A percentile compares a stretch with the other conserved stretches of the same genome.
Evolutionary conservation across 495 filamentous ascomycete genomes (phyloP).

Genomic region (Chaetomium fimeti): DNA sequence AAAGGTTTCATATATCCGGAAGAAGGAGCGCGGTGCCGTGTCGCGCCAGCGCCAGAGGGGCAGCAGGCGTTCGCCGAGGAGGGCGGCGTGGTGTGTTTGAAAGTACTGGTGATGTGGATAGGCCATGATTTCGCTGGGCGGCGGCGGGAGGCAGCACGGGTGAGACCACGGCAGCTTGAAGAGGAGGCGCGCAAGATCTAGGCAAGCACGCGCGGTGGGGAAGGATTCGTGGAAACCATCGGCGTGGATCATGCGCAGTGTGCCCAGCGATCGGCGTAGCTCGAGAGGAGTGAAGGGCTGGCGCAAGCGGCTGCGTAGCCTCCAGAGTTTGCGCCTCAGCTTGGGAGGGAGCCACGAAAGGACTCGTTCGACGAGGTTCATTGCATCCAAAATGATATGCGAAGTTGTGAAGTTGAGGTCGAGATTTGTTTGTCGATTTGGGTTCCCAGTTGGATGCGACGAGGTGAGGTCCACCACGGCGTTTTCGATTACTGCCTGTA

Average conservation of each 20-base stretch:
- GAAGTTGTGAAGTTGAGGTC: conserved; percentile 12
- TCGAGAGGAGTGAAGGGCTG: conserved; percentile 10
- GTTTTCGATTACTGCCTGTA: no score
- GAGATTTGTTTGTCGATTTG: background rate
- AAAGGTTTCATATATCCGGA: conserved; percentile 7
- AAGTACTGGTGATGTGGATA: conserved; percentile 10
- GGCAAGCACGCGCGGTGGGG: conserved; percentile 15
- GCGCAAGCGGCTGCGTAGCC: conserved; percentile 2
- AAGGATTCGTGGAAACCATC: conserved; percentile 11
- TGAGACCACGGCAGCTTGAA: conserved; percentile 13
- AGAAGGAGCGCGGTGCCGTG: conserved; percentile 12
- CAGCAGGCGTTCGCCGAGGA: conserved; percentile 1
- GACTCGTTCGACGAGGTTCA: conserved; percentile 12
- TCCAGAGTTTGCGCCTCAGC: conserved; percentile 7
- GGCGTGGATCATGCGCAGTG: conserved; percentile 7
- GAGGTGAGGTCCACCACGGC: no score
- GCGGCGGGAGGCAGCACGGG: conserved; percentile 6
- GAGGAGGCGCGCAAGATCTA: conserved; percentile 9
- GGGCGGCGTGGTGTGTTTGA: conserved; percentile 3
- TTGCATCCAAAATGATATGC: conserved; percentile 1
- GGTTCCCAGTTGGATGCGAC: no score
- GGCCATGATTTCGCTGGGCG: conserved; percentile 11
- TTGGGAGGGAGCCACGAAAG: conserved; percentile 12
- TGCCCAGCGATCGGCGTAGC: conserved; percentile 4
- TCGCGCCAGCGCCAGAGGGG: conserved; percentile 17